Evolutionary conservation across 495 filamentous ascomycete species (phyloP), one percentile per base, ranked within the genome.

Genomic region (Penicillium parvum): DNA sequence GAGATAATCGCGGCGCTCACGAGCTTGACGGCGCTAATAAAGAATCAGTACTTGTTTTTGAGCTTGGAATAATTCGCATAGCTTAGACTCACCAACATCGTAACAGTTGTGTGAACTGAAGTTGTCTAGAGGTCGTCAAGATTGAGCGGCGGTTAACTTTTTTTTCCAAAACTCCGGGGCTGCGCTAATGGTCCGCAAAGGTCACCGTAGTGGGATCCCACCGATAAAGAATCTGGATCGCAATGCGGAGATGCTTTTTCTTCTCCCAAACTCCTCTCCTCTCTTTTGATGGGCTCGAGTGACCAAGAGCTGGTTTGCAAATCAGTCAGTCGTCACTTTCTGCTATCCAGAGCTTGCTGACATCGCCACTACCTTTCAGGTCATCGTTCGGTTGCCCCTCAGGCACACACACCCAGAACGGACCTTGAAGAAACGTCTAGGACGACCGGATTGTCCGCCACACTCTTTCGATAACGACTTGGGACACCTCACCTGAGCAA

Each of bases 1-100:
- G 56, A 99, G 85, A 66, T 96, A 99, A 57, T 99, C 92, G 32
- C 91, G 78, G 52, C 92, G 80, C 66, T 90, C 82, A 46, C 89
- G 83, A 50, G 84, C 81, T 81, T 91, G 85, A 75, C 78, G 67
- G 51, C 80, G 69, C 76, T 78, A 45, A 22, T 35, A 33, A 4
- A 49, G 1, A 18, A 49, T 61, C 40, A 60, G 43, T 34, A 46
- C 12, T 12, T 36, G 15, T 7, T 3, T 21, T 12, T 3, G 2
- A n/a, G 16, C 10, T 27, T 25, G 2, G 10, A 15, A 12, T 20
- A 29, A 19, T 11, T 6, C n/a, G 20, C 3, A 12, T 14, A 25
- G 12, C 8, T 8, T 28, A 33, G 1, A 63, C 69, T 42, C 65
- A 73, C 69, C 55, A 73, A 60, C 71, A 73, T 73, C 41, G 58